Evolutionary conservation across 257 asterid genomes (phyloP), one percentile per base, ranked within the genome.

Genomic region (Gentiana dahurica): DNA sequence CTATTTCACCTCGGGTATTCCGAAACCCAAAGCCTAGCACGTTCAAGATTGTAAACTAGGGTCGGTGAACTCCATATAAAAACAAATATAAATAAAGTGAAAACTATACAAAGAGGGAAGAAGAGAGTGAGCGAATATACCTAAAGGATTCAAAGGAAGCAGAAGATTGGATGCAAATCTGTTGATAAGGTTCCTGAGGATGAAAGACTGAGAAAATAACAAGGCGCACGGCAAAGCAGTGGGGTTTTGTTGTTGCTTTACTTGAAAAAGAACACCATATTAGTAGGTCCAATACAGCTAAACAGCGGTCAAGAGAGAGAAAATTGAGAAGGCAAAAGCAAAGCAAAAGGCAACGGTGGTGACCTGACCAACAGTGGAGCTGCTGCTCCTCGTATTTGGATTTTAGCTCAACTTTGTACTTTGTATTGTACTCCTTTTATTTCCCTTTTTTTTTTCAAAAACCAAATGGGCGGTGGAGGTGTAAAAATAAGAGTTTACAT

Each of bases 41-140:
- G 53, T 36, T 46, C 54, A 45, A 58, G 44, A 38, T 7, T 13
- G 36, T 3, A 12, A 39, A 39, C 2, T 15, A 34, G 41, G 24
- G 35, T 48, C 54, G 33, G 53, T 4, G 62, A 36, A 24, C 8
- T 36, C 52, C 8, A 61, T 12, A 7, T 15, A 3, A 48, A 57
- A 36, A 10, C 15, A 39, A 12, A n/a, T 49, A 0, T 7, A 3
- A 6, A 55, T 24, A 57, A 33, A 51, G 4, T 1, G 36, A 4
- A 46, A 59, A 65, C 70, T 66, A 68, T 49, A 60, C 63, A 72
- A 63, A 66, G 59, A 68, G 64, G 65, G 59, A 43, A 49, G 35
- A 37, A 3, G n/a, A 13, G 12, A 41, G 8, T 41, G n/a, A 3
- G 53, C 49, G 63, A 41, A 56, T 64, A 66, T 59, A 66, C 71